Conservation (phyloP, 1,284 basidiomycete genomes). For the Exobasidium rhododendri region DNA sequence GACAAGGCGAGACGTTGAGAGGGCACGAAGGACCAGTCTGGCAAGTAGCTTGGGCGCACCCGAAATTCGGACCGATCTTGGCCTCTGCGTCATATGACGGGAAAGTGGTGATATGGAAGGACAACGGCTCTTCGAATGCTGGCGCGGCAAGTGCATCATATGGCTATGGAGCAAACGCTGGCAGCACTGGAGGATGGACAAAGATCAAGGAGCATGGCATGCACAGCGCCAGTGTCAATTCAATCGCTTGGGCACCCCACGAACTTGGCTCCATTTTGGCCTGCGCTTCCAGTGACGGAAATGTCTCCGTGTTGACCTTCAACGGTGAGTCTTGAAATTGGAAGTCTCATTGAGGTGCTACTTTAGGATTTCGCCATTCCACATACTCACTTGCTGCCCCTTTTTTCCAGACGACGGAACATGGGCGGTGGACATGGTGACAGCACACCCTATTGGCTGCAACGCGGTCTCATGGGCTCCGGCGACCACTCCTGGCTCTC, state of each 20-base stretch:
- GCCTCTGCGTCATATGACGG: slow-evolving; percentile 98
- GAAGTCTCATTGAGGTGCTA: not conserved
- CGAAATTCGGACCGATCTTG: slow-evolving; percentile 84
- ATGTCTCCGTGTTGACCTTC: slow-evolving; percentile 93
- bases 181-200: slow-evolving; percentile 64
- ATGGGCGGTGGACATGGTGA: slow-evolving; percentile 91
- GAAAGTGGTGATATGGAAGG: slow-evolving; percentile 97
- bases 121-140: slow-evolving; percentile 61
- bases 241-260: slow-evolving; percentile 95
- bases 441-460: slow-evolving; percentile 91
- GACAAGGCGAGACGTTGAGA: slow-evolving; percentile 57
- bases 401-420: slow-evolving; percentile 77
- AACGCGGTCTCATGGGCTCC: slow-evolving; percentile 98
- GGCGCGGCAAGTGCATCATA: slow-evolving; percentile 57
- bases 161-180: slow-evolving; percentile 30
- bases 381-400: slow-evolving; percentile 1
- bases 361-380: not conserved
- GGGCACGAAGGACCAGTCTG: slow-evolving; percentile 90
- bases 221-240: slow-evolving; percentile 94
- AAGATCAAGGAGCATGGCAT: slow-evolving; percentile 95
- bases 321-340: slow-evolving; percentile 69
- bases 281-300: slow-evolving; percentile 96
- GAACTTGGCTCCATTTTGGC: slow-evolving; percentile 94
- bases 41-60: slow-evolving; percentile 99
- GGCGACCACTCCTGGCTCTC: slow-evolving; percentile 77